Conservation (phyloP, 1,139 yeast species). For the Petasospora fabianii region DNA sequence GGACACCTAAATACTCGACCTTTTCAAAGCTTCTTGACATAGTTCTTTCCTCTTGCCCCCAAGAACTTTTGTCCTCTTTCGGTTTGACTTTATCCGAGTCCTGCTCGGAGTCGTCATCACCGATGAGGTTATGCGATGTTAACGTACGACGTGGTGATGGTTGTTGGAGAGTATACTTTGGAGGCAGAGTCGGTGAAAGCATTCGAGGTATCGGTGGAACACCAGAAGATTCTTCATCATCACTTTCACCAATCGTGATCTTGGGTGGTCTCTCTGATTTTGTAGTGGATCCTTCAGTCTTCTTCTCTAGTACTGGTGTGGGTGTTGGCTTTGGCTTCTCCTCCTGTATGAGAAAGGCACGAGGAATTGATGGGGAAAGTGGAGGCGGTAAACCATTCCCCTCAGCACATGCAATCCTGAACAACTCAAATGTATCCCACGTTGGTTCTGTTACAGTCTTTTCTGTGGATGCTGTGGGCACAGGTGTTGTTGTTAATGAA, state of each 20-base stretch:
- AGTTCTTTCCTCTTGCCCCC: slow-evolving; percentile 1
- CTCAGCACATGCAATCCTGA: no score
- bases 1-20: slow-evolving; percentile 13
- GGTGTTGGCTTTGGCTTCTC: no score
- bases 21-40: slow-evolving; percentile 10
- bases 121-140: background rate
- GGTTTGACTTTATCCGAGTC: background rate
- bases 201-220: slow-evolving; percentile 12
- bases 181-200: slow-evolving; percentile 26
- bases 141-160: slow-evolving; percentile 6
- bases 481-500: no score
- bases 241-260: background rate
- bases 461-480: no score
- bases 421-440: slow-evolving; percentile 19
- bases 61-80: background rate
- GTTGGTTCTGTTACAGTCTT: no score
- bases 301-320: no score
- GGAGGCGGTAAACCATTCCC: no score
- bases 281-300: no score
- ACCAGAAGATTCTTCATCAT: background rate
- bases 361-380: no score
- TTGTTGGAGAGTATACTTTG: slow-evolving; percentile 7
- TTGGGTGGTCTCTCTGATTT: no score
- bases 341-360: no score
- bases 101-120: background rate